Evolutionary conservation across 192 early-diverging fungal genomes (phyloP), one percentile per base, ranked within the genome.

Genomic region (Backusella sp.): DNA sequence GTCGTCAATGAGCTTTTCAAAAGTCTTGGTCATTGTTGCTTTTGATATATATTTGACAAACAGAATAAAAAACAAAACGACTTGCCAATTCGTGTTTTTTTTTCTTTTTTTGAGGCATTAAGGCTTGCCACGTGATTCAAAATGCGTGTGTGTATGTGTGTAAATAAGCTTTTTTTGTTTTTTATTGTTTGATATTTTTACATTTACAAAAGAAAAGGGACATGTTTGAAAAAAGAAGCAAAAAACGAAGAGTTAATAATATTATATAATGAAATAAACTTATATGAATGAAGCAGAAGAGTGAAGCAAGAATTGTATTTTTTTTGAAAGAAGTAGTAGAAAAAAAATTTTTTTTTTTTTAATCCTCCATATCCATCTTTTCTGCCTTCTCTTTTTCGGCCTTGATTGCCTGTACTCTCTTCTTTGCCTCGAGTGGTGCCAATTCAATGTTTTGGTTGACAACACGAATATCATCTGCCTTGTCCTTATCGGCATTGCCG

Each of bases 361-460:
- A 83, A 34, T 77, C 74, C 73, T 96, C 94, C 88, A 92, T 89
- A 73, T 91, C 90, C 85, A 82, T 88, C 67, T 81, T 79, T 52
- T 84, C 81, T 66, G 77, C 81, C 67, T 52, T 82, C 77, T 84
- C 77, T 37, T 79, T 80, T 8, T 78, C 82, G 37, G 93, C 78
- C 84, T 91, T 93, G 65, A 88, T 84, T 75, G 92, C 90, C 87
- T 90, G 82, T 52, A 70, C 36, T 36, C 73, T 73, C 66, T 87
- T 82, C 82, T 90, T 87, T 79, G 88, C 77, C 69, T 79, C 86
- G 8, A 85, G 84, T 62, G 85, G 85, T 46, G 97, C 90, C 72
- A 99, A 85, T 76, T 99, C 94, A 80, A 98, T 94, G 82, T 96
- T 94, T 82, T 90, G 91, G 81, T 95, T 88, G 67, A 98, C 86